Conservation (phyloP, 495 filamentous ascomycete genomes). For the Bathelium albidoporum region DNA sequence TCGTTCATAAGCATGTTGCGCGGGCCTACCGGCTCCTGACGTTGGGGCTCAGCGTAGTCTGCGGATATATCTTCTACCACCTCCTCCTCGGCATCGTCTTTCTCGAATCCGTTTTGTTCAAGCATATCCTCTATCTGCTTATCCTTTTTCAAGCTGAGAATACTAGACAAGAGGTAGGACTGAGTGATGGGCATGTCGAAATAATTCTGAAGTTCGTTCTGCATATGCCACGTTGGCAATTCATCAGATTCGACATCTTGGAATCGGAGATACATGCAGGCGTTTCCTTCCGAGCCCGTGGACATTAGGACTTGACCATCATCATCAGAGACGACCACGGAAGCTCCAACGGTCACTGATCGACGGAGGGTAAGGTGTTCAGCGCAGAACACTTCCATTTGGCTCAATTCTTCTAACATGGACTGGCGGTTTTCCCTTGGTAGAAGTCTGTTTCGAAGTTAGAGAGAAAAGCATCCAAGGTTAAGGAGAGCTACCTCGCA, state of each 20-base stretch:
- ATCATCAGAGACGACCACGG: background rate
- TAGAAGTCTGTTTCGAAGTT: conserved; percentile 1
- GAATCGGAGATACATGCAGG: background rate
- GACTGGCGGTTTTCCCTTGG: background rate
- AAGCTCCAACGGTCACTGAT: background rate
- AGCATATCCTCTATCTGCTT: conserved; percentile 3
- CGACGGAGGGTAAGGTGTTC: conserved; percentile 4
- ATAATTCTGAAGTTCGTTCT: background rate
- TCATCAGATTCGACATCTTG: background rate
- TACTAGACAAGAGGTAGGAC: background rate
- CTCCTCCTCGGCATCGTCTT: background rate
- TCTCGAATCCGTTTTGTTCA: background rate
- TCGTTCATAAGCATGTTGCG: background rate
- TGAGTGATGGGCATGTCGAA: background rate
- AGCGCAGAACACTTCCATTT: conserved; percentile 2
- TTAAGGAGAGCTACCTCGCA: background rate
- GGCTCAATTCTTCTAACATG: background rate
- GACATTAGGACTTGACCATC: background rate
- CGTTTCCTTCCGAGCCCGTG: background rate
- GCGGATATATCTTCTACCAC: background rate
- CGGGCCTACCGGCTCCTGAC: background rate
- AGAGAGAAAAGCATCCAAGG: background rate
- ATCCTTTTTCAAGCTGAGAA: background rate
- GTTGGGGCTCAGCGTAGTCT: background rate
- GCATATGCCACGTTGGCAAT: background rate